phyloP scores from a whole-genome alignment of 176 grass and related monocot species.

The Panicum miliaceum region DNA sequence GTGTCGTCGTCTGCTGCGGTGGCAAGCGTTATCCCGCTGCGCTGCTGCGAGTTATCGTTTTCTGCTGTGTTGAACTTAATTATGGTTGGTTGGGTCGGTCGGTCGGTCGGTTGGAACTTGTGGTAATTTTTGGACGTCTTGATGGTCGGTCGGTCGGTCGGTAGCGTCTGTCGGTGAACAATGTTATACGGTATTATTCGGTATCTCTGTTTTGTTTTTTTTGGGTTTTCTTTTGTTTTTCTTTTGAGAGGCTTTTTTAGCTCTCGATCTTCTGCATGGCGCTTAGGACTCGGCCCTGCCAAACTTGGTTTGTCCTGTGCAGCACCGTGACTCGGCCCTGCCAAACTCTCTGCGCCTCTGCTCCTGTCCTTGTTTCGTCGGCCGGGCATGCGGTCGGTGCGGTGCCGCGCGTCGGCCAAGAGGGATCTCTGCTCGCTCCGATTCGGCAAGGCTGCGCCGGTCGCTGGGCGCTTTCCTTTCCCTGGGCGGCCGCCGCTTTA shows the following conservation, averaged over 20 bases:
- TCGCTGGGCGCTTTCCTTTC: not conserved
- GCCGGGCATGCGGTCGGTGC: too few relatives aligned
- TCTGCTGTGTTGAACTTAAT: not conserved
- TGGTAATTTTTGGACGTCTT: constrained; percentile 6
- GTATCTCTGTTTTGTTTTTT: not conserved
- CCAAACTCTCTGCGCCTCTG: too few relatives aligned
- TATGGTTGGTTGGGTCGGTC: not conserved
- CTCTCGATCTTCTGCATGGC: too few relatives aligned
- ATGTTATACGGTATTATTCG: constrained; percentile 1
- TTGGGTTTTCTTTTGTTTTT: too few relatives aligned
- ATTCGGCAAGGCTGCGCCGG: too few relatives aligned
- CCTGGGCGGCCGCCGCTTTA: not conserved
- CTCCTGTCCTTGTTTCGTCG: too few relatives aligned
- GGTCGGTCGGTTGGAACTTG: not conserved
- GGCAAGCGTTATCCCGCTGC: too few relatives aligned
- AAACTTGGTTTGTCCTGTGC: too few relatives aligned
- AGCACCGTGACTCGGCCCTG: too few relatives aligned
- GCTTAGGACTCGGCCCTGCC: too few relatives aligned
- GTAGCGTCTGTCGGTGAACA: not conserved
- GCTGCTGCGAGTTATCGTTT: not conserved
- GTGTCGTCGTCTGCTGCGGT: not conserved
- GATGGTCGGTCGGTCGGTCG: not conserved
- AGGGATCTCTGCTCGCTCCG: too few relatives aligned
- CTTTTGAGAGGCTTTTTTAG: too few relatives aligned
- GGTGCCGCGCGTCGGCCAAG: not conserved